Percentiles rank a stretch among this genome's conserved stretches.
Conservation (phyloP, 176 grass and related monocot species). For the Guadua angustifolia region DNA sequence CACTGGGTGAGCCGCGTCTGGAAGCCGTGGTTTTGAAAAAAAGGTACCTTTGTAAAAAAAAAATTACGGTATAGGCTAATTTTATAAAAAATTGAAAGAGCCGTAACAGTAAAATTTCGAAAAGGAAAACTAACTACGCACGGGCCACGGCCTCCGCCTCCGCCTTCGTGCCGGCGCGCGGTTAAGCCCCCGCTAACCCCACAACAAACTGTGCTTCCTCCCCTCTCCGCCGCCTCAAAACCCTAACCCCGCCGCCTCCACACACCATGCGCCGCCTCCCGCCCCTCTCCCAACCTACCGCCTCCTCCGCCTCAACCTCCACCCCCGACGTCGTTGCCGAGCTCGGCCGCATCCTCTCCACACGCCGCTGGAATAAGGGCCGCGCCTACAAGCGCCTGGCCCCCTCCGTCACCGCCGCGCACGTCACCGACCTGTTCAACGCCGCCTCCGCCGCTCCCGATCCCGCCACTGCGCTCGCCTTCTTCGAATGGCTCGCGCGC, state of each 20-base stretch:
- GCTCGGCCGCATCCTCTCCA: conserved; percentile 62
- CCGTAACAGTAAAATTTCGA: no score
- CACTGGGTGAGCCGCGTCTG: no score
- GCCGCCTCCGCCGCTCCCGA: conserved; percentile 36
- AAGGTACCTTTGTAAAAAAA: no score
- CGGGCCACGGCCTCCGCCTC: not conserved
- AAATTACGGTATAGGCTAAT: no score
- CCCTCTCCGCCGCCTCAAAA: conserved; percentile 32
- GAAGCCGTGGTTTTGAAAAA: no score
- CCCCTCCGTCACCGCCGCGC: conserved; percentile 56
- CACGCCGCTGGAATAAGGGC: conserved; percentile 60
- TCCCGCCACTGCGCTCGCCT: conserved; percentile 59
- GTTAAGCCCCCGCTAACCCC: conserved; percentile 29
- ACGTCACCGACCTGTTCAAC: conserved; percentile 62
- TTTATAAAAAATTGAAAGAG: no score
- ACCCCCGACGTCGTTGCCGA: conserved; percentile 44
- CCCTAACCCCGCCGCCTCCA: conserved; percentile 40
- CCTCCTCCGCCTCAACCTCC: conserved; percentile 26
- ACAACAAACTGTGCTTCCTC: not conserved
- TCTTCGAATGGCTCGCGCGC: conserved; percentile 73
- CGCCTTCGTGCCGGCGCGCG: conserved; percentile 24
- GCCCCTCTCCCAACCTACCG: conserved; percentile 13
- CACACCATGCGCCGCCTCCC: conserved; percentile 46
- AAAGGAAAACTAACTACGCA: no score
- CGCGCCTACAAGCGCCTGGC: conserved; percentile 50